Evolutionary conservation across 2,329 filamentous ascomycete species (phyloP).

Genomic region (Aspergillus costaricaensis): DNA sequence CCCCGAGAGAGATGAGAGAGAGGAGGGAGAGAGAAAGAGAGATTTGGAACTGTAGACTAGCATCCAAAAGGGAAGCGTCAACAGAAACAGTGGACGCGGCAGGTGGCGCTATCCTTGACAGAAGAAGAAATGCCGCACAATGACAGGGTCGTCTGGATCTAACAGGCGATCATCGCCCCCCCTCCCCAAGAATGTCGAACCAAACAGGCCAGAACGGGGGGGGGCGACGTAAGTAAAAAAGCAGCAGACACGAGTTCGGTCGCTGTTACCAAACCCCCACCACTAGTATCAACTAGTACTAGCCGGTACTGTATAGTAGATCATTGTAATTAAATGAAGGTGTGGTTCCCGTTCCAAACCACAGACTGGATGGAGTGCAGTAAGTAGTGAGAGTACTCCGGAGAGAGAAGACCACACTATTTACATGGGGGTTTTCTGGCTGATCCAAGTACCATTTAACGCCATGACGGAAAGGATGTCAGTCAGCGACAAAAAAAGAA

Average conservation of each 20-base stretch:
- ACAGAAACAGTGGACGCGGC: slow-evolving; percentile 2
- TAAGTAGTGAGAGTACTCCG: no score
- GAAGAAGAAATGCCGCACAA: slow-evolving; percentile 20
- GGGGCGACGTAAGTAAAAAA: slow-evolving; percentile 9
- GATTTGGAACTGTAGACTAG: no score
- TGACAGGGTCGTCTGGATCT: slow-evolving; percentile 19
- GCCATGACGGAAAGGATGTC: no score
- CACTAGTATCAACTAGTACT: slow-evolving; percentile 24
- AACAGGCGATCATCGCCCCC: slow-evolving; percentile 21
- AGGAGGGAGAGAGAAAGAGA: background rate
- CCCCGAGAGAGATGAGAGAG: background rate
- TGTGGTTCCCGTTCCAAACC: no score
- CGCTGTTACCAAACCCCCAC: background rate
- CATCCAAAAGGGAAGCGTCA: background rate
- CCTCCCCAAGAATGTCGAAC: slow-evolving; percentile 13
- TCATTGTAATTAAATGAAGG: slow-evolving; percentile 18
- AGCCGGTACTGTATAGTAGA: slow-evolving; percentile 20
- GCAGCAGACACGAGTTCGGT: slow-evolving; percentile 19
- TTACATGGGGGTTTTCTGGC: no score
- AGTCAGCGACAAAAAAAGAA: no score
- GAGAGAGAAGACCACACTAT: no score
- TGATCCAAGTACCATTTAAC: no score
- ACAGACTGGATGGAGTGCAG: no score
- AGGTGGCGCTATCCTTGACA: slow-evolving; percentile 18
- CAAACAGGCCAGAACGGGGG: slow-evolving; percentile 15